These are phyloP conservation scores for Rosellinia necatrix DNA, from an alignment of 2,329 filamentous ascomycete species.

Conservation along the genomic window DNA sequence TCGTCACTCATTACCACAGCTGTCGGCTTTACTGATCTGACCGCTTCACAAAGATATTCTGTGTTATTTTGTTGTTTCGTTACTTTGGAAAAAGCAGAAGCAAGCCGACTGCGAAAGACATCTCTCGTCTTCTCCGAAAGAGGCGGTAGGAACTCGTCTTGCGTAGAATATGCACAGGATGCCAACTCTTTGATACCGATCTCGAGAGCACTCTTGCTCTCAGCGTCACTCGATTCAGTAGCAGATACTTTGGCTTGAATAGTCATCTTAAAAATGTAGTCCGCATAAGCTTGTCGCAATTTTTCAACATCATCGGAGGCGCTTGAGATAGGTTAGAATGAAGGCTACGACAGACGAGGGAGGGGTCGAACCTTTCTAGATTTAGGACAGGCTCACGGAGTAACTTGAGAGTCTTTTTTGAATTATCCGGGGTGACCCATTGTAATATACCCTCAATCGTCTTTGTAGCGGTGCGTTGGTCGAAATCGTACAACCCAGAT, in stretches of 20 bases:
- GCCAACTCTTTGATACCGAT: slow-evolving; percentile 58
- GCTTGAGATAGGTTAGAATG: slow-evolving; percentile 41
- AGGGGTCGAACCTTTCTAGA: slow-evolving; percentile 41
- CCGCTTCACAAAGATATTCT: slow-evolving; percentile 57
- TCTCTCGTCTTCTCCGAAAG: slow-evolving; percentile 59
- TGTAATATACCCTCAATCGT: slow-evolving; percentile 77
- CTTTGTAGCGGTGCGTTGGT: slow-evolving; percentile 83
- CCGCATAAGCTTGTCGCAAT: slow-evolving; percentile 55
- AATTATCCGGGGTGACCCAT: slow-evolving; percentile 59
- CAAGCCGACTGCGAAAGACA: slow-evolving; percentile 60
- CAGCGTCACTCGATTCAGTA: slow-evolving; percentile 38
- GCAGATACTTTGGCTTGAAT: slow-evolving; percentile 44
- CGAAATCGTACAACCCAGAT: slow-evolving; percentile 77
- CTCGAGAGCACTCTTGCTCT: slow-evolving; percentile 45
- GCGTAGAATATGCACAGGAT: slow-evolving; percentile 58
- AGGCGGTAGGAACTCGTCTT: slow-evolving; percentile 47
- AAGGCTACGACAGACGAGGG: slow-evolving; percentile 24
- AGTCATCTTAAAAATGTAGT: slow-evolving; percentile 59
- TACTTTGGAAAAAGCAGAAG: slow-evolving; percentile 62
- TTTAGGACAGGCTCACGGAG: slow-evolving; percentile 51
- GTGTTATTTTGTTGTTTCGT: slow-evolving; percentile 59
- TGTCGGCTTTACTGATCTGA: slow-evolving; percentile 57
- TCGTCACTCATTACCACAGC: slow-evolving; percentile 61
- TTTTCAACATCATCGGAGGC: slow-evolving; percentile 44
- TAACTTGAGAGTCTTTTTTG: slow-evolving; percentile 56